Percentiles rank a stretch among this genome's conserved stretches.
Conservation (phyloP, 139 green algal species). For the Coelastrella sp. region DNA sequence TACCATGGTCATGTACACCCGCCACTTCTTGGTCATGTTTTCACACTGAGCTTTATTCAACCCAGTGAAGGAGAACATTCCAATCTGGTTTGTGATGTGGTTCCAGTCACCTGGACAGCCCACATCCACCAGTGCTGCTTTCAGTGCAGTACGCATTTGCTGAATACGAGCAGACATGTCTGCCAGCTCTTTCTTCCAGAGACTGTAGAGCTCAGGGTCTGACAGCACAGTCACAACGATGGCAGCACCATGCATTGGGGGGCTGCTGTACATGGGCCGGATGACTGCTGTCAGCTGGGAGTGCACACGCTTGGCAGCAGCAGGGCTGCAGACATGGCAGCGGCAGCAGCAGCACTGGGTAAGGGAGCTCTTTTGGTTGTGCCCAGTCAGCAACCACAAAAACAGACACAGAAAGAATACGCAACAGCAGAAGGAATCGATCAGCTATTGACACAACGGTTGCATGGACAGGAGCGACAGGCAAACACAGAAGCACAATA, state of each 20-base stretch:
- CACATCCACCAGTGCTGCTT: constrained; percentile 69
- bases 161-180: constrained; percentile 95
- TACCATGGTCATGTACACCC: constrained; percentile 52
- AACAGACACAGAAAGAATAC: too few species aligned
- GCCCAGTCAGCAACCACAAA: too few species aligned
- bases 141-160: constrained; percentile 80
- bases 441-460: too few species aligned
- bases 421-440: too few species aligned
- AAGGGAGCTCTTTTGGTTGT: neutral
- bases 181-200: constrained; percentile 74
- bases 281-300: constrained; percentile 56
- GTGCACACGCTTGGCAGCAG: constrained; percentile 54
- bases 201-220: constrained; percentile 20
- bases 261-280: constrained; percentile 82
- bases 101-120: constrained; percentile 58
- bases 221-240: constrained; percentile 80
- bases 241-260: constrained; percentile 82
- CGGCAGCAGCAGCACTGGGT: neutral
- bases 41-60: constrained; percentile 60
- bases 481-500: too few species aligned
- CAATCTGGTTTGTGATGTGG: constrained; percentile 54
- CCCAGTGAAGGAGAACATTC: constrained; percentile 50
- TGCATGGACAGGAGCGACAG: too few species aligned
- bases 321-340: constrained; percentile 33
- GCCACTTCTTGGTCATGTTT: constrained; percentile 56